Evolutionary conservation across 2,329 filamentous ascomycete species (phyloP), one percentile per base, ranked within the genome.

Genomic region (Coniochaeta pulveracea): DNA sequence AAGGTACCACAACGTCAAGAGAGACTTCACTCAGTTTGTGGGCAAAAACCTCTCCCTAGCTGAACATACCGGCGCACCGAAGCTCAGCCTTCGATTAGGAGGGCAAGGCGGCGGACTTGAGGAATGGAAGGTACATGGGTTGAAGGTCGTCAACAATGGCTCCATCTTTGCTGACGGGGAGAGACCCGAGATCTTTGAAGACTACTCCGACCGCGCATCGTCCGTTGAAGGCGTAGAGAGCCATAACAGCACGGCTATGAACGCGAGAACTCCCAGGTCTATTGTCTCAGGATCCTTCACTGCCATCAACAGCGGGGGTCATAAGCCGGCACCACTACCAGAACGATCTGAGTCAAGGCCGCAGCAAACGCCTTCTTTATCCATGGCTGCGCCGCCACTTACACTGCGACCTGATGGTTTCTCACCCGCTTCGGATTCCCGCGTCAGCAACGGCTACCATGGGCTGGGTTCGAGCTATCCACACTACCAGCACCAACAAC

Each of bases 1-100:
- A 4, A 76, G 69, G 43, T 76, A 72, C 41, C 47, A 56, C 2
- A 54, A 49, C 2, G 62, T 72, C 39, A 70, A 64, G 45, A 55
- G 56, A 19, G 66, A 75, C 37, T 69, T 64, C 39, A 45, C 49
- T 19, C 46, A 37, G 43, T 50, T 55, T 36, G 41, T 48, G 11
- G 37, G 45, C 12, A 43, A 48, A 29, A 49, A 47, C 11, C 35
- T 37, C 14, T 38, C 35, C 14, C 34, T 37, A 22, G 35, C 19
- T 6, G 26, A 28, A 15, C 26, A 25, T 16, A 34, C 27, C 22
- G 40, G 51, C 39, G 47, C 56, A 41, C 43, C 51, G 35, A 46
- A 55, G 27, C 42, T 55, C 11, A 59, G 57, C 21, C 49, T 68
- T n/a, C 55, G 58, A 3, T 47, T 61, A 30, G 59, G 58, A 2